Evolutionary conservation across 1,284 basidiomycete species (phyloP).

Genomic region (Ustilago tritici): DNA sequence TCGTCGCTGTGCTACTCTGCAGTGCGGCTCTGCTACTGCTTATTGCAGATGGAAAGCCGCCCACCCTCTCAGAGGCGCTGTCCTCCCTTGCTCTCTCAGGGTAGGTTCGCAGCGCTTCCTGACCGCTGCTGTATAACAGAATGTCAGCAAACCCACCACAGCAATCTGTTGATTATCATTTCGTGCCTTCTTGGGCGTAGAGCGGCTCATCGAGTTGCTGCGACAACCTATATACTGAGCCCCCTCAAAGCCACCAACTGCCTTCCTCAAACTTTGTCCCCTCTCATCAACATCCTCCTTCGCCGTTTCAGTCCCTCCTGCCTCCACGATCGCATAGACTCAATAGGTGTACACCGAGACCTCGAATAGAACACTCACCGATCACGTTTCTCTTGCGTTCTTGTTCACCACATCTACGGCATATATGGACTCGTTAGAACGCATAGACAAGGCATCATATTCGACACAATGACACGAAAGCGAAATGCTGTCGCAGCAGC

Average conservation of each 20-base stretch:
- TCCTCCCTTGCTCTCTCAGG: background rate
- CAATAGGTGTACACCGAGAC: background rate
- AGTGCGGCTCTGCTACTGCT: slow-evolving; percentile 1
- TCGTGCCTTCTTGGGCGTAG: background rate
- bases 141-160: slow-evolving; percentile 6
- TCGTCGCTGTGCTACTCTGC: slow-evolving; percentile 8
- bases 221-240: slow-evolving; percentile 4
- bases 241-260: background rate
- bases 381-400: no score
- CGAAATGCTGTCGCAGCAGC: slow-evolving; percentile 21
- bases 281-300: background rate
- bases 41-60: background rate
- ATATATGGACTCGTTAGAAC: background rate
- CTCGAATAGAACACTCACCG: background rate
- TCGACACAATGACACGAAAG: slow-evolving; percentile 17
- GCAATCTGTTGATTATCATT: slow-evolving; percentile 8
- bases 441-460: background rate
- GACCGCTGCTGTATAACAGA: slow-evolving; percentile 12
- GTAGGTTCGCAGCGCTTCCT: background rate
- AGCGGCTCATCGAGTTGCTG: background rate
- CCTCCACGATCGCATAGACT: background rate
- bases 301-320: background rate
- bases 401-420: background rate
- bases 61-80: background rate
- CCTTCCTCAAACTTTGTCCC: background rate